Percentiles rank a stretch among this genome's conserved stretches.
These are phyloP conservation scores for Zygnema circumcarinatum DNA, from an alignment of 139 green algal species.

Conservation along the genomic window DNA sequence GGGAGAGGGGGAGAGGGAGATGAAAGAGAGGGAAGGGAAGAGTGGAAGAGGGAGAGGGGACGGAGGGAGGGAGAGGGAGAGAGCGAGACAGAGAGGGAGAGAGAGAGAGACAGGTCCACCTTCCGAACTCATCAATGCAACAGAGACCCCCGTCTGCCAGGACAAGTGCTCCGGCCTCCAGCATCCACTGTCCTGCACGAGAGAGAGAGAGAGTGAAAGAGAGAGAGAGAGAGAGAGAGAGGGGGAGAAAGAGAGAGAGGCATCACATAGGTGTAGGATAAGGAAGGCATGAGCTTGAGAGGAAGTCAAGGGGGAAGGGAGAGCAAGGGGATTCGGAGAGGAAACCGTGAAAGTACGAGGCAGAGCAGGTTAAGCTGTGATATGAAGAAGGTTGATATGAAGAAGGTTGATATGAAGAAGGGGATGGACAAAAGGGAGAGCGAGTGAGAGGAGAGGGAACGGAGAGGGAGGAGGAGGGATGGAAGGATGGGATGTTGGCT, in stretches of 20 bases:
- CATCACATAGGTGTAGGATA: background rate
- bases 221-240: background rate
- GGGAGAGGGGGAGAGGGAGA: background rate
- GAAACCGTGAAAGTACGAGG: too few relatives aligned
- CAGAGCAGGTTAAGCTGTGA: too few relatives aligned
- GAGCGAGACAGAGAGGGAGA: background rate
- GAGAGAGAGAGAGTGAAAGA: background rate
- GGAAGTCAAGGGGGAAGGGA: background rate
- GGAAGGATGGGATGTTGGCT: too few relatives aligned
- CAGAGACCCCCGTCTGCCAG: slow-evolving; percentile 80
- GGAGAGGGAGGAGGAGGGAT: too few relatives aligned
- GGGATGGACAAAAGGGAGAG: too few relatives aligned
- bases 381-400: too few relatives aligned
- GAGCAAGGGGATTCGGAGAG: background rate
- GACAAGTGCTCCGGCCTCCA: slow-evolving; percentile 83
- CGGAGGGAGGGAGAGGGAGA: background rate
- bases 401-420: too few relatives aligned
- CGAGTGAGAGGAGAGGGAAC: too few relatives aligned
- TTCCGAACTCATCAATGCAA: slow-evolving; percentile 68
- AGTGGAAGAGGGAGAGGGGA: background rate
- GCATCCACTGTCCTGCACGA: slow-evolving; percentile 71
- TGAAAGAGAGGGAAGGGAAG: background rate
- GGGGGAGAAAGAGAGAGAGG: background rate
- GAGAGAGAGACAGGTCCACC: slow-evolving; percentile 58
- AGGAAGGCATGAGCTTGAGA: background rate